Conservation (phyloP, 2,329 filamentous ascomycete species). For the Apiospora malaysiana region DNA sequence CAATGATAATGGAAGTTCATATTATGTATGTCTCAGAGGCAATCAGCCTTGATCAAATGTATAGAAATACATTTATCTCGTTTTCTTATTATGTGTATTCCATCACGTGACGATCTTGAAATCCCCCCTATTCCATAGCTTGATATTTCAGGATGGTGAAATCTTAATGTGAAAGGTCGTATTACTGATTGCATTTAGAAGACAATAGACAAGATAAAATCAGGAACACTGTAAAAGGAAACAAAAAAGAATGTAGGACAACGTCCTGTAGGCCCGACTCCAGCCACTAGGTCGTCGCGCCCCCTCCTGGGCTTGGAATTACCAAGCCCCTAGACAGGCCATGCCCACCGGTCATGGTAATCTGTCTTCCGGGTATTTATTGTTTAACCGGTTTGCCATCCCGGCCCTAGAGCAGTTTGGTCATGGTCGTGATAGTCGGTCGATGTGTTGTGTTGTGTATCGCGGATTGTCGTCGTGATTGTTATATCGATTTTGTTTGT, state of each 20-base stretch:
- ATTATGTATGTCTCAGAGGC: no score
- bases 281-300: background rate
- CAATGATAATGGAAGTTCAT: no score
- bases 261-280: conserved; percentile 5
- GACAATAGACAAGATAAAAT: no score
- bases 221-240: no score
- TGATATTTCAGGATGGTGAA: no score
- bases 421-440: background rate
- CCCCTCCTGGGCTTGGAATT: background rate
- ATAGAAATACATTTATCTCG: no score
- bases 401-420: background rate
- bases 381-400: conserved; percentile 2
- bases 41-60: no score
- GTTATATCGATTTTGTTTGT: background rate
- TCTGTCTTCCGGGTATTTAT: conserved; percentile 15
- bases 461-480: background rate
- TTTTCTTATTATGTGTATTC: no score
- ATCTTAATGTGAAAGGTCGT: no score
- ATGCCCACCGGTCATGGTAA: conserved; percentile 8
- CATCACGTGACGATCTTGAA: no score
- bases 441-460: background rate
- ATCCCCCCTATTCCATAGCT: no score
- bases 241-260: background rate
- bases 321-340: background rate
- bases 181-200: no score